phyloP scores from a whole-genome alignment of 23 red algal species.

The Agarophyton chilense region DNA sequence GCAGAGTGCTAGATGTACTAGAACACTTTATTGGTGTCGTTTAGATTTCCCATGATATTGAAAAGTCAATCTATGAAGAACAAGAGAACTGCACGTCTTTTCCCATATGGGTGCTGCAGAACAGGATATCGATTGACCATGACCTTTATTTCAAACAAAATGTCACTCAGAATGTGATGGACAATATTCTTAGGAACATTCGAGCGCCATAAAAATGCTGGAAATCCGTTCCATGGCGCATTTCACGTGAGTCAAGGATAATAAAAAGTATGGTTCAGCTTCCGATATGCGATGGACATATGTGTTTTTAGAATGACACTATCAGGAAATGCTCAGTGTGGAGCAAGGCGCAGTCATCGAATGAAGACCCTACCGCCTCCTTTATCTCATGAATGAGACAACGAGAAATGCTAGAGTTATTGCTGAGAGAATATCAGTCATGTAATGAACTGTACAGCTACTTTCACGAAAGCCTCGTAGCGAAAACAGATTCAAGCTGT shows the following conservation, averaged over 20 bases:
- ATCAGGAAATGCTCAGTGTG: background rate
- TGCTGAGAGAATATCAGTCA: background rate
- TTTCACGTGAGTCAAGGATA: background rate
- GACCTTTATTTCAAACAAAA: conserved; percentile 9
- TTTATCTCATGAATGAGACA: background rate
- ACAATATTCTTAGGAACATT: conserved; percentile 5
- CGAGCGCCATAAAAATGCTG: conserved; percentile 2
- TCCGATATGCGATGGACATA: conserved; percentile 10
- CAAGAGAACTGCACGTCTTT: too few relatives aligned
- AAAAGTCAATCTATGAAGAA: too few relatives aligned
- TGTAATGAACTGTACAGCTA: background rate
- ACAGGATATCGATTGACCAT: conserved; percentile 15
- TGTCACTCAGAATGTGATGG: background rate
- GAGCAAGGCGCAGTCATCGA: background rate
- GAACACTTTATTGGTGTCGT: too few relatives aligned
- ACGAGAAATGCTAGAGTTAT: background rate
- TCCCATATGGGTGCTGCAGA: conserved; percentile 1
- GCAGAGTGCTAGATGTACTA: too few relatives aligned
- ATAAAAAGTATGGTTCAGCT: background rate
- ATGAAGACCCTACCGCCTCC: background rate
- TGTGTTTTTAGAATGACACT: background rate
- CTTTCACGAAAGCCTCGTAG: too few relatives aligned
- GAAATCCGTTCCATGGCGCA: background rate
- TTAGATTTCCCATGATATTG: background rate
- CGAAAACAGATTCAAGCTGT: too few relatives aligned